Conservation (phyloP, 306 rosid genomes). For the Mimosa bimucronata region DNA sequence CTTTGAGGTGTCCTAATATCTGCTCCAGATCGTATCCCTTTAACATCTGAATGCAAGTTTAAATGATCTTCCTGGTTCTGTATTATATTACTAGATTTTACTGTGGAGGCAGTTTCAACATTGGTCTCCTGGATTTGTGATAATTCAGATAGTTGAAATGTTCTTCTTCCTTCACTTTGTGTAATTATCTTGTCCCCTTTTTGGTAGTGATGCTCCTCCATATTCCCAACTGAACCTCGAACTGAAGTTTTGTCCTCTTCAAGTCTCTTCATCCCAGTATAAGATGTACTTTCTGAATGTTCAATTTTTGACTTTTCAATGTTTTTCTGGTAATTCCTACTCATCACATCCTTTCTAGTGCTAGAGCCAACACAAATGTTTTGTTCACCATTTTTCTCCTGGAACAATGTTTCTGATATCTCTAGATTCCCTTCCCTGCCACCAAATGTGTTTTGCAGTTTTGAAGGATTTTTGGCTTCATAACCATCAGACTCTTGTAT, state of each 20-base stretch:
- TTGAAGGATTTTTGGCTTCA: constrained; percentile 43
- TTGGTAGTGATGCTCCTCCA: constrained; percentile 46
- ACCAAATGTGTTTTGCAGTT: constrained; percentile 38
- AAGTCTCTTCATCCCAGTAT: constrained; percentile 39
- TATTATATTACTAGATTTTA: constrained; percentile 49
- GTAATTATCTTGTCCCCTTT: constrained; percentile 40
- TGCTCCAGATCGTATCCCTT: constrained; percentile 29
- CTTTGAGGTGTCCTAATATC: constrained; percentile 51
- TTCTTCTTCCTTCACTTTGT: constrained; percentile 48
- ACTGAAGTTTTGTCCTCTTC: constrained; percentile 45
- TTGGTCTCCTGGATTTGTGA: constrained; percentile 47
- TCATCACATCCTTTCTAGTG: constrained; percentile 40
- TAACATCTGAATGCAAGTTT: constrained; percentile 45
- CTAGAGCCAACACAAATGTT: constrained; percentile 36
- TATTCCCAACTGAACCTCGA: constrained; percentile 48
- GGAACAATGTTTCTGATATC: constrained; percentile 41
- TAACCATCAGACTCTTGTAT: constrained; percentile 35
- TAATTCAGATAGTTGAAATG: constrained; percentile 50
- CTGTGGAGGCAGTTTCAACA: constrained; percentile 42
- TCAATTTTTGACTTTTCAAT: constrained; percentile 45
- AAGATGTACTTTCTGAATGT: constrained; percentile 51
- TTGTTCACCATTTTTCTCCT: constrained; percentile 44
- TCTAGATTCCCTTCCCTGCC: constrained; percentile 49
- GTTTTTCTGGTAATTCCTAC: constrained; percentile 46
- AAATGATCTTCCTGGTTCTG: constrained; percentile 45